Conservation (phyloP, 805 yeast genomes). For the Metschnikowia aberdeeniae region DNA sequence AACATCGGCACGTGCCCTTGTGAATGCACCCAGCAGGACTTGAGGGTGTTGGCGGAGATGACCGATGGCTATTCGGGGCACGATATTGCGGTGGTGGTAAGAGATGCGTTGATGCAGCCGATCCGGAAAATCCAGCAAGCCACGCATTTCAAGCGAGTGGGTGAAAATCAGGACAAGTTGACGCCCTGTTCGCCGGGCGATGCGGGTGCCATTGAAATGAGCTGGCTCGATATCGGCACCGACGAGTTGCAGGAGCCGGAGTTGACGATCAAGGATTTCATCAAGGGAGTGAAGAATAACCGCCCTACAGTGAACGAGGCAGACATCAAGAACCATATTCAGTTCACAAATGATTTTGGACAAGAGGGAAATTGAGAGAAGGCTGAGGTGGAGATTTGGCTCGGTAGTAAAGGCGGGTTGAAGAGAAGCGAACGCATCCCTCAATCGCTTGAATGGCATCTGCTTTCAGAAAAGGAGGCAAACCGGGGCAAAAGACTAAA, state of each 20-base stretch:
- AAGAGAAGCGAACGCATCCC: too few relatives aligned
- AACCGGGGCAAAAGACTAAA: not conserved
- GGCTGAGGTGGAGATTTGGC: too few relatives aligned
- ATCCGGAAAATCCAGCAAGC: slow-evolving; percentile 93
- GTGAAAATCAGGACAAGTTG: slow-evolving; percentile 44
- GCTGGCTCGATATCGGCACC: slow-evolving; percentile 88
- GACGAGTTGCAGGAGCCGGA: slow-evolving; percentile 90
- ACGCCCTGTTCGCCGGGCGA: slow-evolving; percentile 99
- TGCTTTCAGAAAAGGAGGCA: not conserved
- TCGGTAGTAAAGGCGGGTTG: too few relatives aligned
- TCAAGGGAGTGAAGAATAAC: slow-evolving; percentile 85
- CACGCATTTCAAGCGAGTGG: slow-evolving; percentile 80
- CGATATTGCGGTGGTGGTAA: slow-evolving; percentile 92
- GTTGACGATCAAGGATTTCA: slow-evolving; percentile 83
- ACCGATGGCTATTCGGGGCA: slow-evolving; percentile 98
- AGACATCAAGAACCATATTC: slow-evolving; percentile 77
- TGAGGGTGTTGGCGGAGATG: slow-evolving; percentile 76
- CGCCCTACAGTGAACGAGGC: slow-evolving; percentile 91
- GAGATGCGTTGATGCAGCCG: slow-evolving; percentile 98
- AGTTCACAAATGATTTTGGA: slow-evolving; percentile 92
- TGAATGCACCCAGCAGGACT: slow-evolving; percentile 67
- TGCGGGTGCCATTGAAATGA: slow-evolving; percentile 75
- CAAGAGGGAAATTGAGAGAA: slow-evolving; percentile 78
- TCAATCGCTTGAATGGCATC: not conserved
- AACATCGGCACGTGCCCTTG: slow-evolving; percentile 92